Evolutionary conservation across 208 protist species (phyloP), one percentile per base, ranked within the genome.

Genomic region (Trypanosoma theileri): DNA sequence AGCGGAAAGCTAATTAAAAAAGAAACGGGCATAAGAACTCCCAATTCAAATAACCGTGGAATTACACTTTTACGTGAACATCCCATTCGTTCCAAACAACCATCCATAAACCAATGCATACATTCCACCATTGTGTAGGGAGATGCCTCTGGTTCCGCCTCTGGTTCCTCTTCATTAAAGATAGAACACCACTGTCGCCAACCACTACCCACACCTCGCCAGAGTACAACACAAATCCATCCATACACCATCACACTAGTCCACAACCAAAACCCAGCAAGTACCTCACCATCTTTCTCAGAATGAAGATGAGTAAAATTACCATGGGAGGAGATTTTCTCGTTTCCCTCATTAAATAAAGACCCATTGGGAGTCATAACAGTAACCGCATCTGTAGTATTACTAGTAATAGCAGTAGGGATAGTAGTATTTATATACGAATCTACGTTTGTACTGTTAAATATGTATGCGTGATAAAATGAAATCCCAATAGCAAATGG

Each of bases 391-490:
- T 48, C 9, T 14, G 2, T 48, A 12, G 1, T 48, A n/a, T 48
- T 17, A 21, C 21, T 17, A 6, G 1, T 26, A 19, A 7, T 58
- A 21, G 1, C 10, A 21, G 54, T 19, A 58, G 2, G 2, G 11
- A 3, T 17, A n/a, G 10, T 17, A 58, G 1, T 58, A 14, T 58
- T 41, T 35, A 35, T 58, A 42, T 14, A 26, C 10, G 58, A 45
- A 4, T 62, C 58, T 19, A 16, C 2, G 14, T 57, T 52, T 4
- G 59, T 53, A 21, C 52, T 21, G 21, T 6, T 46, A 59, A 62
- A 64, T 17, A 71, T 28, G 48, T 61, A 12, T 41, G 28, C 21
- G n/a, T 65, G 69, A 70, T 79, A 73, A 70, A 67, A 74, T 11
- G 55, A 16, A 14, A 41, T 22, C 19, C 67, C 74, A 54, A 70